Base-by-base conservation (phyloP, 148 eudicot species). In the Amaranthus hypochondriacus region DNA sequence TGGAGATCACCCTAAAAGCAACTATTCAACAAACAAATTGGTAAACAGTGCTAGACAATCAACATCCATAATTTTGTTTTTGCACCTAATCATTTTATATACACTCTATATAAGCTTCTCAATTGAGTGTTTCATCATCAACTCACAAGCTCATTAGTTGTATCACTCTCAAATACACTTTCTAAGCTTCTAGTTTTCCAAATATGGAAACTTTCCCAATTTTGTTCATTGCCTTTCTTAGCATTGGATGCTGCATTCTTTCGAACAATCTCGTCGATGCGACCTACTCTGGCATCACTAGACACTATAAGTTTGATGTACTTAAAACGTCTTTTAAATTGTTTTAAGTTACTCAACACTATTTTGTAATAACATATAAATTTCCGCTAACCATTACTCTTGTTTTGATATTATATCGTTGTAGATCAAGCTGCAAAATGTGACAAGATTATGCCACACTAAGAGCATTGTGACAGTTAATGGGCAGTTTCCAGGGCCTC, bases 251-350 rank as follows among this genome's bases (percentile, higher is more conserved):
- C 69, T 72, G 39, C 39, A 54, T 68, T 54, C 65, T 71, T 43
- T 55, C 59, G 4, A 4, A n/a, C 47, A 62, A 50, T 39, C 63
- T 21, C 4, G 73, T 71, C 12, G 59, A 43, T 11, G 83, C 79
- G 42, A n/a, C 80, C 46, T 18, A 71, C 66, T 65, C 68, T n/a
- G 83, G 82, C 60, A 62, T 82, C 39, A 85, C 87, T 55, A 82
- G 87, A 76, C 85, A 80, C 74, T 85, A 85, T 77, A 85, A 73
- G n/a, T 85, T 85, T 54, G 74, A 85, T 75, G 87, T 85, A 85
- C 54, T 79, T 28, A 61, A 53, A 50, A 53, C 15, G 10, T 50
- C 5, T 44, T 58, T 28, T 77, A 15, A 39, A 43, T 43, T 5
- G 4, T 5, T 51, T 69, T 4, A 4, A 9, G 49, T 2, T 39